phyloP scores from a whole-genome alignment of 106 monocot genomes.

The Dioscorea zingiberensis region DNA sequence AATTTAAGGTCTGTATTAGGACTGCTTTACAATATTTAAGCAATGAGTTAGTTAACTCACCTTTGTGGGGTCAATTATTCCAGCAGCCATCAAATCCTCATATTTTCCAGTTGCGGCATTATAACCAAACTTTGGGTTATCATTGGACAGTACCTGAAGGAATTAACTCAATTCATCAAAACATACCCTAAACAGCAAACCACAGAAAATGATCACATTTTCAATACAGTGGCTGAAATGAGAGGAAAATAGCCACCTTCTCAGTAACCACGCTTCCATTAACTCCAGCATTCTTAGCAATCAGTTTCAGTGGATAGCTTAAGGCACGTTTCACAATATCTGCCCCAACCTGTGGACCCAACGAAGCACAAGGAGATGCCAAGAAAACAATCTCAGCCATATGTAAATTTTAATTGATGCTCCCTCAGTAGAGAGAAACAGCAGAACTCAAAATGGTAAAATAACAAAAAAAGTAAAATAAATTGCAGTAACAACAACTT shows the following conservation, averaged over 20 bases:
- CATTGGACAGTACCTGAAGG: constrained; percentile 64
- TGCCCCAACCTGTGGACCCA: constrained; percentile 40
- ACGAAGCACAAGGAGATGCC: not conserved
- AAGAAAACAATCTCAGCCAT: too few species aligned
- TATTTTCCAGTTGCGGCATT: constrained; percentile 93
- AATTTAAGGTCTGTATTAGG: too few species aligned
- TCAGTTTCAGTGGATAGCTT: constrained; percentile 65
- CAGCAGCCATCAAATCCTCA: constrained; percentile 92
- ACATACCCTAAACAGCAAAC: not conserved
- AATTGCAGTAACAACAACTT: too few species aligned
- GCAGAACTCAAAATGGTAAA: too few species aligned
- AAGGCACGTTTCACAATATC: constrained; percentile 66
- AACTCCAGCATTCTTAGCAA: constrained; percentile 78
- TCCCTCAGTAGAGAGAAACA: too few species aligned
- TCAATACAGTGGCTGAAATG: too few species aligned
- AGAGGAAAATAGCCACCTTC: constrained; percentile 30
- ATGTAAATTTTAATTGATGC: too few species aligned
- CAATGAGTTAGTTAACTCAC: constrained; percentile 17
- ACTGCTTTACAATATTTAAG: too few species aligned
- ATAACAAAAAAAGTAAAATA: too few species aligned
- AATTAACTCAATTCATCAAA: not conserved
- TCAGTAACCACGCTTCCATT: constrained; percentile 72
- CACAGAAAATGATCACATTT: too few species aligned
- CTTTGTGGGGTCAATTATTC: constrained; percentile 97
- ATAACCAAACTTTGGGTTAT: constrained; percentile 72